Percentiles rank a stretch among this genome's conserved stretches.
Evolutionary conservation across 1,284 basidiomycete genomes (phyloP).

Genomic region (Cutaneotrichosporon spelunceum): DNA sequence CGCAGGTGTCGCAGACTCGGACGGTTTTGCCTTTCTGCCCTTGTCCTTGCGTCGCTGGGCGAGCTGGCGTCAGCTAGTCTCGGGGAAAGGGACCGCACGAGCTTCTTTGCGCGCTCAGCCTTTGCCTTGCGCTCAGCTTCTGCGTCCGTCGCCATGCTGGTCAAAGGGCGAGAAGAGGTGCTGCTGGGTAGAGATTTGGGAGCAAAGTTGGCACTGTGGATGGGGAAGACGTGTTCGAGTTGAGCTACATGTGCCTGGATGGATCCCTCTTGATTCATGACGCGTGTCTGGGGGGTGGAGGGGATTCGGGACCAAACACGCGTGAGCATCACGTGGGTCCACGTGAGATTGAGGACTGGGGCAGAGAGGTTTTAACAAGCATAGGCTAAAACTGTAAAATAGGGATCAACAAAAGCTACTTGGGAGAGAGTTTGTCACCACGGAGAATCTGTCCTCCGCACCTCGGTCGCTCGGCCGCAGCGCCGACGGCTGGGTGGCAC

Average conservation of each 20-base stretch:
- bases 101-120: slow-evolving; percentile 46
- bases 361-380: neutral
- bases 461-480: too few species aligned
- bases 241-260: neutral
- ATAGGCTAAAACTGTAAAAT: neutral
- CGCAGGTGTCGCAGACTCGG: slow-evolving; percentile 8
- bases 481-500: too few species aligned
- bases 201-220: neutral
- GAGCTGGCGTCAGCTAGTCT: slow-evolving; percentile 21
- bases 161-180: neutral
- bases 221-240: neutral
- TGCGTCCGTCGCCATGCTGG: slow-evolving; percentile 13
- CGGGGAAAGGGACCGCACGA: slow-evolving; percentile 28
- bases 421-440: neutral
- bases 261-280: neutral
- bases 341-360: neutral
- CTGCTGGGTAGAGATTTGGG: neutral
- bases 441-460: too few species aligned
- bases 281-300: neutral
- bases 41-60: slow-evolving; percentile 35
- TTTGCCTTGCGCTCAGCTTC: slow-evolving; percentile 46
- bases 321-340: neutral
- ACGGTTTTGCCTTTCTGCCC: slow-evolving; percentile 27
- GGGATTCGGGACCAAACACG: neutral
- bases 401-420: too few species aligned